Evolutionary conservation across 805 yeast genomes (phyloP).

Genomic region (Suhomyces vadensis): DNA sequence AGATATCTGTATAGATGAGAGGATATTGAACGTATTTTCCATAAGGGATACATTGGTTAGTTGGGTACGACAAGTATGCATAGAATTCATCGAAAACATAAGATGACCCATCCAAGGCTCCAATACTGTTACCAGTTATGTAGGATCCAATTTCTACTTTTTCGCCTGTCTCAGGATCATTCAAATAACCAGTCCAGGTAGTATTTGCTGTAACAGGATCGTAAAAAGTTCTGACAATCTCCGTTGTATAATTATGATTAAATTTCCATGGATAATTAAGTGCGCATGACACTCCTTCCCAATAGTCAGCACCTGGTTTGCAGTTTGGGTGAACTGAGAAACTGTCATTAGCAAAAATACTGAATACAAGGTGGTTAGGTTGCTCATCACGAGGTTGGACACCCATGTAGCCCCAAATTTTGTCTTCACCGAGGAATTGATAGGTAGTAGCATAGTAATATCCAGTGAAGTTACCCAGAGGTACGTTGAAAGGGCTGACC

Average conservation of each 20-base stretch:
- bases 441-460: background rate
- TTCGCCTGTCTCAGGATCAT: background rate
- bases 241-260: conserved; percentile 5
- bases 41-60: background rate
- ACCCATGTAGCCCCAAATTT: conserved; percentile 6
- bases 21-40: background rate
- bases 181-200: background rate
- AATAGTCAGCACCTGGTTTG: conserved; percentile 6
- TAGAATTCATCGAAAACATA: background rate
- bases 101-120: background rate
- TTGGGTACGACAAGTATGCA: too few relatives aligned
- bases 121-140: background rate
- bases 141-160: background rate
- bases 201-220: background rate
- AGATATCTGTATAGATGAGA: background rate
- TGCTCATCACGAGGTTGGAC: background rate
- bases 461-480: background rate
- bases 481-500: background rate
- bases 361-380: conserved; percentile 5
- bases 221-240: background rate
- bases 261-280: conserved; percentile 1
- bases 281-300: conserved; percentile 5
- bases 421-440: background rate
- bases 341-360: conserved; percentile 4
- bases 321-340: conserved; percentile 4